phyloP scores from a whole-genome alignment of 2,329 filamentous ascomycete genomes.

The Thermoascus crustaceus region DNA sequence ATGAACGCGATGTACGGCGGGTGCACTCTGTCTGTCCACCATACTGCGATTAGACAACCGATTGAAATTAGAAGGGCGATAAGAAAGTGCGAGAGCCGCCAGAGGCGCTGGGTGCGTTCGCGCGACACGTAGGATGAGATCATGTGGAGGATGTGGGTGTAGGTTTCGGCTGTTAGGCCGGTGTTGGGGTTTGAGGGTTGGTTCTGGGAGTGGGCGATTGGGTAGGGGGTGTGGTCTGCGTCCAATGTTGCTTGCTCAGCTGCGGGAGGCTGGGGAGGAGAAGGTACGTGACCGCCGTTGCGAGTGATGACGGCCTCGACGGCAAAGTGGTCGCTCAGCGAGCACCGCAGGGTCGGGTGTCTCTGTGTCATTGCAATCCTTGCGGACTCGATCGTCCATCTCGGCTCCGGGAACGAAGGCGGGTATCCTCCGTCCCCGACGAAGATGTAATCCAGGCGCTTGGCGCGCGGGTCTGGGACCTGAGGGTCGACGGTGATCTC shows the following conservation, averaged over 20 bases:
- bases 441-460: conserved; percentile 92
- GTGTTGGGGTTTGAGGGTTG: conserved; percentile 16
- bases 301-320: conserved; percentile 68
- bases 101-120: conserved; percentile 62
- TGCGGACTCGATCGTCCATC: conserved; percentile 63
- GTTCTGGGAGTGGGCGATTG: conserved; percentile 5
- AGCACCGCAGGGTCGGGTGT: conserved; percentile 73
- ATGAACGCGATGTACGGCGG: conserved; percentile 77
- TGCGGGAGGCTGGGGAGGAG: conserved; percentile 1
- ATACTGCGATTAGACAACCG: conserved; percentile 70
- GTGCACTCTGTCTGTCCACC: conserved; percentile 61
- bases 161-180: conserved; percentile 43
- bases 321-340: conserved; percentile 89
- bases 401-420: conserved; percentile 22
- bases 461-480: conserved; percentile 63
- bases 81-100: conserved; percentile 67
- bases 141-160: conserved; percentile 66
- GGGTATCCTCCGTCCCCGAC: conserved; percentile 49
- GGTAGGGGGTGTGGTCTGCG: conserved; percentile 4
- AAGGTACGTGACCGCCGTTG: conserved; percentile 17
- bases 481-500: conserved; percentile 58
- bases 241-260: conserved; percentile 7
- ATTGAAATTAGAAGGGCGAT: conserved; percentile 58
- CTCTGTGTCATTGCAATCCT: conserved; percentile 73
- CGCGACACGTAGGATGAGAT: conserved; percentile 60